Evolutionary conservation across 805 yeast species (phyloP).

Genomic region (Jamesozyma jinghongensis): DNA sequence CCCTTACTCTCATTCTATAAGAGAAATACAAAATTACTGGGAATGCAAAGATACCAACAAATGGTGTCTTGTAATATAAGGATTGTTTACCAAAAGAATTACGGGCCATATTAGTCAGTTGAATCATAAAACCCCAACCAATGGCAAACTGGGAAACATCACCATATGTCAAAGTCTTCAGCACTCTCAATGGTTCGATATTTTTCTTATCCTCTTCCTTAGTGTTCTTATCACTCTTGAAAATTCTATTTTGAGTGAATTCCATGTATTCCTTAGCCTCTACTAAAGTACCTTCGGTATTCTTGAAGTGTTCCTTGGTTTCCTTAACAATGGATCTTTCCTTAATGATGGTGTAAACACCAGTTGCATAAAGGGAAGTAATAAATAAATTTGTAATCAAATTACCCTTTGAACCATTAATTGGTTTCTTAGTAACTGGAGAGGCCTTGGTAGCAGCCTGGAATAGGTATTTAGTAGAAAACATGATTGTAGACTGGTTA

Average conservation of each 20-base stretch:
- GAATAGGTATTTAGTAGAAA: neutral
- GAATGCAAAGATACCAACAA: neutral
- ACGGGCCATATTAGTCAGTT: slow-evolving; percentile 2
- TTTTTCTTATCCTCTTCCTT: neutral
- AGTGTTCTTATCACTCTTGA: neutral
- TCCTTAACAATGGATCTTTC: slow-evolving; percentile 1
- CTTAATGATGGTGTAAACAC: slow-evolving; percentile 2
- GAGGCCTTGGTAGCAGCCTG: neutral
- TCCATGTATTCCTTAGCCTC: neutral
- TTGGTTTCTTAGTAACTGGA: neutral
- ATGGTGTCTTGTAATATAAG: neutral
- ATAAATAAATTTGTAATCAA: neutral
- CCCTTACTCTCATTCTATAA: neutral
- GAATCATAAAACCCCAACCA: slow-evolving; percentile 3
- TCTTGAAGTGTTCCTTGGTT: neutral
- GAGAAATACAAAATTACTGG: slow-evolving; percentile 1
- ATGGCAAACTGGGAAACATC: slow-evolving; percentile 4
- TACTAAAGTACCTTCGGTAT: neutral
- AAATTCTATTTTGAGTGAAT: slow-evolving; percentile 2
- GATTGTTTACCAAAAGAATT: slow-evolving; percentile 3
- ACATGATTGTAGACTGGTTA: neutral
- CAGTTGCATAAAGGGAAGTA: slow-evolving; percentile 3
- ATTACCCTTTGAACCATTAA: neutral
- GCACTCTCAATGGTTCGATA: neutral
- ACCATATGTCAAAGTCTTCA: slow-evolving; percentile 1